A percentile compares a stretch with the other conserved stretches of the same genome.
These are phyloP conservation scores for Mycena rosella DNA, from an alignment of 768 basidiomycete species.

Conservation along the genomic window DNA sequence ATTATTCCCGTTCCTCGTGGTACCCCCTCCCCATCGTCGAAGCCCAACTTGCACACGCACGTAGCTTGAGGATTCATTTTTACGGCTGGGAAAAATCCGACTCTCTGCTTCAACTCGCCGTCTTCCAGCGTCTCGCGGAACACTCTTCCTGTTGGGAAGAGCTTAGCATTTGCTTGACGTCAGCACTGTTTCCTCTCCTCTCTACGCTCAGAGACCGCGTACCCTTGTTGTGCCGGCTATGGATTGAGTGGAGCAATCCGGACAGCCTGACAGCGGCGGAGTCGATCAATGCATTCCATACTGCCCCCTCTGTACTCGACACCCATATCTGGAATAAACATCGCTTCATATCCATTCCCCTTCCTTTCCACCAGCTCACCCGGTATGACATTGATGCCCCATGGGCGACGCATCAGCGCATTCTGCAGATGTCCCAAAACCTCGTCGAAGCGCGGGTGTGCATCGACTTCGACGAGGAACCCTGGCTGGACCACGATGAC, in stretches of 20 bases:
- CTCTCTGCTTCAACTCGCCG: background rate
- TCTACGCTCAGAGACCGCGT: background rate
- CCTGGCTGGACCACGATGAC: too few relatives aligned
- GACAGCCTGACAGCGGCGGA: background rate
- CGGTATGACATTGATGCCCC: background rate
- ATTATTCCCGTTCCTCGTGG: too few relatives aligned
- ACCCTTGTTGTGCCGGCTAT: background rate
- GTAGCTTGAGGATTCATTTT: background rate
- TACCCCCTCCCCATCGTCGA: too few relatives aligned
- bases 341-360: background rate
- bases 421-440: conserved; percentile 8
- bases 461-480: background rate
- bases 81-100: background rate
- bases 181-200: background rate
- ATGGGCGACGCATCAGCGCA: background rate
- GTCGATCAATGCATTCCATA: conserved; percentile 6
- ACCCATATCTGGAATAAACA: background rate
- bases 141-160: background rate
- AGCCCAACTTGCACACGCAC: too few relatives aligned
- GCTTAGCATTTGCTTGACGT: background rate
- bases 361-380: conserved; percentile 17
- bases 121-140: background rate
- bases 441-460: conserved; percentile 9
- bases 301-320: conserved; percentile 4
- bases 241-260: background rate